Evolutionary conservation across 192 early-diverging fungal genomes (phyloP), one percentile per base, ranked within the genome.

Genomic region (Coemansia asiatica): DNA sequence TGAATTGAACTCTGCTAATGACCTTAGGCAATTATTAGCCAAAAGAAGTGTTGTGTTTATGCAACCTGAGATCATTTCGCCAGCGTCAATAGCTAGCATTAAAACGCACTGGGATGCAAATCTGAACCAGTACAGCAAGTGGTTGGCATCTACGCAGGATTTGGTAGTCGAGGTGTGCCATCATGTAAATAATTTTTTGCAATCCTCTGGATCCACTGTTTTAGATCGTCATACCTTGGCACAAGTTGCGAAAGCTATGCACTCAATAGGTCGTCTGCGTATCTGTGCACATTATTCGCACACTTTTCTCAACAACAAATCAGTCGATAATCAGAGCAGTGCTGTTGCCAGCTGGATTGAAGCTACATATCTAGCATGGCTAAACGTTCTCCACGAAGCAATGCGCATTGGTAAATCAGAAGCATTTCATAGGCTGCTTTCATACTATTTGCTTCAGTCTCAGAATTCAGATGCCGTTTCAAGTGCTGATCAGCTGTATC

Each of bases 31-130:
- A 21, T 29, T 56, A 1, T 22, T 67, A 3, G 40, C 31, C 2
- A 36, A n/a, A 10, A 47, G 61, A 2, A 60, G 72, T 6, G 70
- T 74, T 19, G 35, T 79, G 10, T 79, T 68, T 25, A 60, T 79
- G 68, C 76, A 79, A 58, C 64, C 76, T 7, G 8, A 19, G 26
- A 4, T 6, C 22, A 0, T n/a, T 21, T 15, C 31, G 5, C n/a
- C n/a, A 36, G 16, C 40, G 35, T 4, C 35, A n/a, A 28, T 50
- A 27, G 16, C 57, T 15, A 56, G 23, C 29, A 28, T 25, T 21
- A 18, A 16, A 4, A 10, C 4, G 13, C 26, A n/a, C 7, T 25
- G 47, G 1, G 15, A 26, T 5, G 54, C 36, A 7, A 7, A 25
- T 5, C 60, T 51, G 1, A 6, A 60, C 38, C 65, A 64, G 18